Conservation (phyloP, 2,329 filamentous ascomycete species). For the Pyrenochaeta sp. region DNA sequence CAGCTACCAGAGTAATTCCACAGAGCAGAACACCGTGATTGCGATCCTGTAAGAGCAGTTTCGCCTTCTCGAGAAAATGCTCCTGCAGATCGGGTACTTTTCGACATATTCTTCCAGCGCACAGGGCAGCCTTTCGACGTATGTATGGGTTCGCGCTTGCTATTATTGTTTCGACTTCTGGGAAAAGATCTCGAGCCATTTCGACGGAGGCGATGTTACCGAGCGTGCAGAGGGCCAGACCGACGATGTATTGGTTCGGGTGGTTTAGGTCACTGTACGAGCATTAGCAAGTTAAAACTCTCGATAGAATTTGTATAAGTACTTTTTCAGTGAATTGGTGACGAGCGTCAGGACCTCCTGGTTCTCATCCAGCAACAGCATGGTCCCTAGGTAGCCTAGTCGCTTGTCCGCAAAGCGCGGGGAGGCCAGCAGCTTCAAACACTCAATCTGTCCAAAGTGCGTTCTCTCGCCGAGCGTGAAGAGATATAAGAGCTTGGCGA, state of each 20-base stretch:
- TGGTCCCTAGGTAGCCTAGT: conserved; percentile 92
- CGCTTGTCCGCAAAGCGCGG: conserved; percentile 98
- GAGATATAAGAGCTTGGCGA: conserved; percentile 96
- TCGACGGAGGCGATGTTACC: conserved; percentile 98
- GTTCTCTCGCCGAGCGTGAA: conserved; percentile 97
- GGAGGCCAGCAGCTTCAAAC: conserved; percentile 93
- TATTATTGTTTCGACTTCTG: conserved; percentile 91
- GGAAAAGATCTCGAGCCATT: conserved; percentile 97
- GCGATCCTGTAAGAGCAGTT: conserved; percentile 84
- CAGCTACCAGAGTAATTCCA: conserved; percentile 87
- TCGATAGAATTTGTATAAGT: conserved; percentile 36
- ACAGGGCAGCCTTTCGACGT: conserved; percentile 94
- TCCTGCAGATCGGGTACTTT: conserved; percentile 98
- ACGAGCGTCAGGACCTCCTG: conserved; percentile 97
- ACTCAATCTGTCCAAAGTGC: conserved; percentile 99
- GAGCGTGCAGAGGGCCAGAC: conserved; percentile 91
- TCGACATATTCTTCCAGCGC: conserved; percentile 97
- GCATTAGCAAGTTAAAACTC: conserved; percentile 17
- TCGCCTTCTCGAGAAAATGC: conserved; percentile 94
- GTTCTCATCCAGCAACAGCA: conserved; percentile 95
- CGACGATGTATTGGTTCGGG: conserved; percentile 98
- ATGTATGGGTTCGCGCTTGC: conserved; percentile 98
- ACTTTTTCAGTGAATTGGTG: conserved; percentile 98
- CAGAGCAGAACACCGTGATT: conserved; percentile 96
- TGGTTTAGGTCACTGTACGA: conserved; percentile 85